phyloP scores from a whole-genome alignment of 129 eudicot genomes.

The Artemisia annua region DNA sequence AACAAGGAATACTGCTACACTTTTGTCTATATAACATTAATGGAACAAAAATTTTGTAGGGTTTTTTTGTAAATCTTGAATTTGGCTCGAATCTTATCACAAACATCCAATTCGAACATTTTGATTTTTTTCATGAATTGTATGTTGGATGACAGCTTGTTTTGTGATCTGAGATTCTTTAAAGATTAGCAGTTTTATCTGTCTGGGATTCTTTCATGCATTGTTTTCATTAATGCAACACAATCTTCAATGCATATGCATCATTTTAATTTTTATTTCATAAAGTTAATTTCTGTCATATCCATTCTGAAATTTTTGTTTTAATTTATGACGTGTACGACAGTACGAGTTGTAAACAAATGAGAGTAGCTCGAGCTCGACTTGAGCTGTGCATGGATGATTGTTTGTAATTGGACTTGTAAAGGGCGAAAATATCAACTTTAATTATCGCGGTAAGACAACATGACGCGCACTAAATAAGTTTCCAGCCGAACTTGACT shows the following conservation, averaged over 20 bases:
- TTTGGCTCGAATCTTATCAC: background rate
- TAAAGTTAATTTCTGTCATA: background rate
- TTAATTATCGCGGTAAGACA: too few species aligned
- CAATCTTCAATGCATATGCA: background rate
- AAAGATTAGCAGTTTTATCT: background rate
- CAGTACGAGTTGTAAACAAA: background rate
- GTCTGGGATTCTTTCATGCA: background rate
- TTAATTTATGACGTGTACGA: background rate
- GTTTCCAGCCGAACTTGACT: too few species aligned
- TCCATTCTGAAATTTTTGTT: background rate
- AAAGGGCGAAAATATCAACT: too few species aligned
- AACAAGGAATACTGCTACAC: slow-evolving; percentile 6
- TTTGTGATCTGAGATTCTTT: background rate
- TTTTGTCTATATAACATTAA: slow-evolving; percentile 5
- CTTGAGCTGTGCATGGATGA: too few species aligned
- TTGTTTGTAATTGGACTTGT: too few species aligned
- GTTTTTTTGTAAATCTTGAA: background rate
- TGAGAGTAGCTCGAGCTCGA: background rate
- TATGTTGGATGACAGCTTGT: background rate
- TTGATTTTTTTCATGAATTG: background rate
- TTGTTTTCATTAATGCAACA: background rate
- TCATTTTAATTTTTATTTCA: background rate
- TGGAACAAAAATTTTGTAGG: background rate
- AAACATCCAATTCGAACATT: background rate
- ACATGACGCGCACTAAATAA: too few species aligned